A percentile compares a stretch with the other conserved stretches of the same genome.
phyloP scores from a whole-genome alignment of 148 eudicot species.

The Fallopia convolvulus region DNA sequence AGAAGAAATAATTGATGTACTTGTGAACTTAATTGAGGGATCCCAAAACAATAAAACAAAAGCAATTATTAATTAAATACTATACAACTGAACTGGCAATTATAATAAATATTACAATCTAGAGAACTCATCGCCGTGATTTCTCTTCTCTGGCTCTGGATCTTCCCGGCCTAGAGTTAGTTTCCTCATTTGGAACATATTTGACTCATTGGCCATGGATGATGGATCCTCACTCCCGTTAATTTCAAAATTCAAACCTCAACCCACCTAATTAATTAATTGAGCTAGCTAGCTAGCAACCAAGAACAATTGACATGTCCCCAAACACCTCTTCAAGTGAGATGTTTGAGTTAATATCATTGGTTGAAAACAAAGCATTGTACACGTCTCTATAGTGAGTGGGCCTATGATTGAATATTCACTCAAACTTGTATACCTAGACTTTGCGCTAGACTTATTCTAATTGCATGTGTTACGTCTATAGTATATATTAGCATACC shows the following conservation, averaged over 20 bases:
- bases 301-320: slow-evolving; percentile 5
- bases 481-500: background rate
- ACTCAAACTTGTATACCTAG: background rate
- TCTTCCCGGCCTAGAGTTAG: too few species aligned
- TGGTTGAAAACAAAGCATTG: slow-evolving; percentile 4
- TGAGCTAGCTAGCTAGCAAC: background rate
- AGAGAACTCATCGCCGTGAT: too few species aligned
- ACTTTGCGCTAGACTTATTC: background rate
- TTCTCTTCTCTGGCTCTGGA: too few species aligned
- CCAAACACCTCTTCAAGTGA: background rate
- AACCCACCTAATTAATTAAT: background rate
- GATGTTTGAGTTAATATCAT: background rate
- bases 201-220: too few species aligned
- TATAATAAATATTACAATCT: too few species aligned
- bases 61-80: too few species aligned
- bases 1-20: too few species aligned
- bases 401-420: background rate
- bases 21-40: too few species aligned
- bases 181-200: too few species aligned
- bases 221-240: background rate
- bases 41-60: too few species aligned
- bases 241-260: background rate
- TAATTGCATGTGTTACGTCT: background rate
- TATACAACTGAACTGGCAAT: too few species aligned
- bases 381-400: background rate